These are phyloP conservation scores for Kalmusia sp. DNA, from an alignment of 2,329 filamentous ascomycete species.

Conservation along the genomic window DNA sequence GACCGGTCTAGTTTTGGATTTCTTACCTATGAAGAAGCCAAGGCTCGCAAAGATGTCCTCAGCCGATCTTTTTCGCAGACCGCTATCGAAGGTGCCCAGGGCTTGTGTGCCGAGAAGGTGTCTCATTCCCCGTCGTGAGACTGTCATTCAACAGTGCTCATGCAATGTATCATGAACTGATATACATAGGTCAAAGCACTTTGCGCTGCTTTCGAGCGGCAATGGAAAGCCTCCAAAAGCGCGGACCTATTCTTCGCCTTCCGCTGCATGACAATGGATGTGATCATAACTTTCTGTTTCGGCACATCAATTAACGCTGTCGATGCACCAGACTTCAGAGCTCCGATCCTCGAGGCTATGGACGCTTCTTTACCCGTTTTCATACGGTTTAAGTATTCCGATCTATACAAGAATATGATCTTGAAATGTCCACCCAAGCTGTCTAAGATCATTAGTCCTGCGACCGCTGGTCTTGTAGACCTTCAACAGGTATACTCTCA, in stretches of 20 bases:
- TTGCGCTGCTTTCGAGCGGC: constrained; percentile 35
- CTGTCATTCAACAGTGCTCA: no score
- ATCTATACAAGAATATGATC: constrained; percentile 45
- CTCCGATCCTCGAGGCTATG: constrained; percentile 53
- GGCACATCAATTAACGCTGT: constrained; percentile 49
- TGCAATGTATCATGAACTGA: no score
- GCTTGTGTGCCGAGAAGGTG: constrained; percentile 46
- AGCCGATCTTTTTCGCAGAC: constrained; percentile 51
- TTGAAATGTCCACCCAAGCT: constrained; percentile 46
- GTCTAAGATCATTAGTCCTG: constrained; percentile 45
- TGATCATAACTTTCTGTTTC: constrained; percentile 50
- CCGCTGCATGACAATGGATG: constrained; percentile 33
- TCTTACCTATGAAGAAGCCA: constrained; percentile 48
- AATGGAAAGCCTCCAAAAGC: constrained; percentile 24
- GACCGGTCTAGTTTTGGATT: constrained; percentile 54
- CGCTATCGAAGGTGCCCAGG: constrained; percentile 46
- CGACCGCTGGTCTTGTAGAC: constrained; percentile 47
- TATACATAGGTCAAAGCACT: no score
- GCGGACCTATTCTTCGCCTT: constrained; percentile 36
- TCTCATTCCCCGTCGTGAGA: no score
- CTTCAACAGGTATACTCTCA: constrained; percentile 35
- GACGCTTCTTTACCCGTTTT: constrained; percentile 45
- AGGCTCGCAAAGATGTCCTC: constrained; percentile 52
- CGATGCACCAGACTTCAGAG: constrained; percentile 48
- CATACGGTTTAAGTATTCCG: constrained; percentile 51